These are phyloP conservation scores for Aspergillus ibericus DNA, from an alignment of 2,329 filamentous ascomycete genomes.

Conservation along the genomic window DNA sequence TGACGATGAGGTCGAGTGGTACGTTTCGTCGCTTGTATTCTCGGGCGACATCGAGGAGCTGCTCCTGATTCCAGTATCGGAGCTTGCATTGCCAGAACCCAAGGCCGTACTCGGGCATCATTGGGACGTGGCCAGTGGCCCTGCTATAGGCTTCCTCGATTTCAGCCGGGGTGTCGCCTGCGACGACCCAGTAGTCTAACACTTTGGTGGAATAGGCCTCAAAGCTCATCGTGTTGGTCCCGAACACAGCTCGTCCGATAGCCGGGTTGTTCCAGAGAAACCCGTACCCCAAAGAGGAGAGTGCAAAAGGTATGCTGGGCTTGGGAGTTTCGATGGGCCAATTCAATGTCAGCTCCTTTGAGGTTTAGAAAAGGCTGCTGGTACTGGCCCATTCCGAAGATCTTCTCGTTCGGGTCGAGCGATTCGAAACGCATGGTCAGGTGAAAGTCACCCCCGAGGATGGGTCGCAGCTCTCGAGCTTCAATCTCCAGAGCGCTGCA, in stretches of 20 bases:
- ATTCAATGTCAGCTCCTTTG: conserved; percentile 62
- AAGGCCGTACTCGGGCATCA: conserved; percentile 69
- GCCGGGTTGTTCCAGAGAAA: conserved; percentile 67
- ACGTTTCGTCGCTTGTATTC: conserved; percentile 58
- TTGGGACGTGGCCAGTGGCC: conserved; percentile 60
- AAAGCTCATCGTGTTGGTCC: conserved; percentile 62
- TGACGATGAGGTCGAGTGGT: conserved; percentile 65
- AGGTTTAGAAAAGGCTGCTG: conserved; percentile 64
- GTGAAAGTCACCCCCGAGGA: conserved; percentile 56
- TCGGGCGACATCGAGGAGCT: conserved; percentile 60
- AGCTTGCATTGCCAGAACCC: conserved; percentile 71
- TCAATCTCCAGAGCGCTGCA: conserved; percentile 59
- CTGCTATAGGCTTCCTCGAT: conserved; percentile 59
- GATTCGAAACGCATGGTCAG: conserved; percentile 62
- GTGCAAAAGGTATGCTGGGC: conserved; percentile 62
- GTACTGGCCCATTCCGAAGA: conserved; percentile 71
- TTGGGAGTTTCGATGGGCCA: conserved; percentile 67
- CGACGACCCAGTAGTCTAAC: conserved; percentile 66
- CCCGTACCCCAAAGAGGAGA: conserved; percentile 63
- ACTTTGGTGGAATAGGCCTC: conserved; percentile 59
- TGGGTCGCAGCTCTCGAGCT: conserved; percentile 59
- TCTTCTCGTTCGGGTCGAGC: conserved; percentile 55
- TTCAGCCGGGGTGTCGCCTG: conserved; percentile 55
- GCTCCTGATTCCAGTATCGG: conserved; percentile 65
- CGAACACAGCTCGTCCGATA: conserved; percentile 61